phyloP scores from a whole-genome alignment of 257 asterid species.

The Jaltomata sinuosa region DNA sequence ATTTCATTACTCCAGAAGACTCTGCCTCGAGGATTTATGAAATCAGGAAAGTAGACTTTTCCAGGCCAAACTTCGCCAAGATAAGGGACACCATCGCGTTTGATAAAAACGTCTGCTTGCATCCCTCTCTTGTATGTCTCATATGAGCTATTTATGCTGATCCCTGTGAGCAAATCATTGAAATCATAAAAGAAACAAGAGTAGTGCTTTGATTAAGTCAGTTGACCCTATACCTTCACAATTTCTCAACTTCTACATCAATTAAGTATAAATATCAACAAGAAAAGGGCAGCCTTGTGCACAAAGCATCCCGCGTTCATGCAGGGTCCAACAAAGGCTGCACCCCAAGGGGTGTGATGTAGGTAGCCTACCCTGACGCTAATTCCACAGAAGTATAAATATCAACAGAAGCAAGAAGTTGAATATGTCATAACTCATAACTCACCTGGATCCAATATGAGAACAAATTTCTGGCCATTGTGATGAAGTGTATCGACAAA shows the following conservation, averaged over 20 bases:
- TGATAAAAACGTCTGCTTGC: constrained; percentile 64
- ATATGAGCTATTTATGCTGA: constrained; percentile 48
- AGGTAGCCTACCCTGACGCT: neutral
- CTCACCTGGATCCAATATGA: constrained; percentile 83
- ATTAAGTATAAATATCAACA: neutral
- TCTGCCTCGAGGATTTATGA: constrained; percentile 41
- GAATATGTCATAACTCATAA: constrained; percentile 6
- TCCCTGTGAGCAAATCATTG: constrained; percentile 31
- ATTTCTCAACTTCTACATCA: neutral
- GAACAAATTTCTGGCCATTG: constrained; percentile 60
- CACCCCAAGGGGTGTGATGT: neutral
- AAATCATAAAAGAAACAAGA: neutral
- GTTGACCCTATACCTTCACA: neutral
- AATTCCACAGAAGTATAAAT: neutral
- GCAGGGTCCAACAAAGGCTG: too few relatives aligned
- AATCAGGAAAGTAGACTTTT: constrained; percentile 69
- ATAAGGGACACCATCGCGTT: constrained; percentile 60
- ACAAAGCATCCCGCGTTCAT: too few relatives aligned
- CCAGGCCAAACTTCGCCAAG: constrained; percentile 95
- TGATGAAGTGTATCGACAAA: constrained; percentile 52
- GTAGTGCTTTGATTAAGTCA: neutral
- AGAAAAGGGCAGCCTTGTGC: neutral
- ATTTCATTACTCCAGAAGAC: constrained; percentile 67
- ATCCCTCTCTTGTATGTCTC: constrained; percentile 59
- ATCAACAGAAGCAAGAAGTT: neutral